Conservation (phyloP, 176 grass and related monocot species). For the Phoenix roebelenii region DNA sequence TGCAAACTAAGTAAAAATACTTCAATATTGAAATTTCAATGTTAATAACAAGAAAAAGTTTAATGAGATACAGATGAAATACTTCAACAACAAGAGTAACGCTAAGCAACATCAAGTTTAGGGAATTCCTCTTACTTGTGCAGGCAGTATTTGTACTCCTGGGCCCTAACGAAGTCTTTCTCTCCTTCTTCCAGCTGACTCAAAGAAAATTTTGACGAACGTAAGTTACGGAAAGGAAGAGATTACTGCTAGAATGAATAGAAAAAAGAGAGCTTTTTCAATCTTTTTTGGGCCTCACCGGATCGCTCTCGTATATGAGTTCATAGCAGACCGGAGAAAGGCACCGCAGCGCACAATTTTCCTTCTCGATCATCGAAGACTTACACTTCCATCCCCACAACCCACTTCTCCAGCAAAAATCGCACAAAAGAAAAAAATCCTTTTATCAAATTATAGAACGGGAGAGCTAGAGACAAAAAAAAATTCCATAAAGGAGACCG, state of each 20-base stretch:
- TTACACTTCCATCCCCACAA: conserved; percentile 79
- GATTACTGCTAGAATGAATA: no score
- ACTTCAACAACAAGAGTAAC: neutral
- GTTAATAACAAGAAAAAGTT: no score
- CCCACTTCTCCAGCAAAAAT: conserved; percentile 35
- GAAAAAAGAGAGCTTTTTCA: neutral
- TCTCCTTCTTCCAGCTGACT: conserved; percentile 95
- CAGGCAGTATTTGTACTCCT: conserved; percentile 98
- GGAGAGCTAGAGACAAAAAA: no score
- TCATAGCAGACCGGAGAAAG: conserved; percentile 72
- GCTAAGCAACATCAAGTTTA: neutral
- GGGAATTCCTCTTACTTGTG: conserved; percentile 53
- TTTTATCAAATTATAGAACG: neutral
- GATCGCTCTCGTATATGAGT: conserved; percentile 80
- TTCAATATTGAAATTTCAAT: no score
- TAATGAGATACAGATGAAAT: no score
- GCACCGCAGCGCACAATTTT: conserved; percentile 90
- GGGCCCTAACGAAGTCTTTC: conserved; percentile 59
- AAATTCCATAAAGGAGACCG: neutral
- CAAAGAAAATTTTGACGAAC: neutral
- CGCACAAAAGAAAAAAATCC: neutral
- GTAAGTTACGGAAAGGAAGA: no score
- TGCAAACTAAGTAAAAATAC: no score
- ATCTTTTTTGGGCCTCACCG: conserved; percentile 27
- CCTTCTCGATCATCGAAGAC: conserved; percentile 71